Evolutionary conservation across 176 grass and related monocot genomes (phyloP).

Genomic region (Triticum turgidum): DNA sequence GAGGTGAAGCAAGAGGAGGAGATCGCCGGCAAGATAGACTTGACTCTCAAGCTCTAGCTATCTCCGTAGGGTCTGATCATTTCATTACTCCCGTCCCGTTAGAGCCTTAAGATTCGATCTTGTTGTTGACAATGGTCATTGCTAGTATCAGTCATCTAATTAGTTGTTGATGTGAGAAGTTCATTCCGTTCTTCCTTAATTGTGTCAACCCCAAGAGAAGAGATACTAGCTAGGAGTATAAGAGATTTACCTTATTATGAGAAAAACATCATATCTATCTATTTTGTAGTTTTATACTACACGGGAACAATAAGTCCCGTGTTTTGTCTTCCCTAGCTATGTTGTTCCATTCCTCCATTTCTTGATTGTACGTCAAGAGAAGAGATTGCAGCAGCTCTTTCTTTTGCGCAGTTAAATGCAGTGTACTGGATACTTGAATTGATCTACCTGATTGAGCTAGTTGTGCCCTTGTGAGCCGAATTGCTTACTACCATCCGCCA

Average conservation of each 20-base stretch:
- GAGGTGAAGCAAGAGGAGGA: constrained; percentile 6
- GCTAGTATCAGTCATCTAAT: background rate
- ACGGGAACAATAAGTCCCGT: background rate
- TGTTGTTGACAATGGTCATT: background rate
- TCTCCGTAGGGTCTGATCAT: background rate
- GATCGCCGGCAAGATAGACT: constrained; percentile 20
- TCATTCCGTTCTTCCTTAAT: background rate
- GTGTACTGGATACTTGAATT: too few species aligned
- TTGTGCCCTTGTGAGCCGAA: too few species aligned
- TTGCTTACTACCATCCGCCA: too few species aligned
- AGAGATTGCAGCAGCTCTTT: too few species aligned
- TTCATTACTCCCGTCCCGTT: background rate
- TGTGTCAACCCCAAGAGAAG: background rate
- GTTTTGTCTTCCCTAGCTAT: background rate
- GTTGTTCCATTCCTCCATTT: too few species aligned
- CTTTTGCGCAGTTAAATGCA: too few species aligned
- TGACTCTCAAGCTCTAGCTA: constrained; percentile 43
- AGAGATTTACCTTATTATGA: background rate
- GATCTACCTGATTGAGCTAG: too few species aligned
- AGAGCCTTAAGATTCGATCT: background rate
- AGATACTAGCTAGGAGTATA: background rate
- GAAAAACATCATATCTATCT: background rate
- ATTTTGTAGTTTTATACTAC: background rate
- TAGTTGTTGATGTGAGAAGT: background rate
- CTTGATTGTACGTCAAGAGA: too few species aligned